These are phyloP conservation scores for Priceomyces medius DNA, from an alignment of 805 yeast genomes.

Conservation along the genomic window DNA sequence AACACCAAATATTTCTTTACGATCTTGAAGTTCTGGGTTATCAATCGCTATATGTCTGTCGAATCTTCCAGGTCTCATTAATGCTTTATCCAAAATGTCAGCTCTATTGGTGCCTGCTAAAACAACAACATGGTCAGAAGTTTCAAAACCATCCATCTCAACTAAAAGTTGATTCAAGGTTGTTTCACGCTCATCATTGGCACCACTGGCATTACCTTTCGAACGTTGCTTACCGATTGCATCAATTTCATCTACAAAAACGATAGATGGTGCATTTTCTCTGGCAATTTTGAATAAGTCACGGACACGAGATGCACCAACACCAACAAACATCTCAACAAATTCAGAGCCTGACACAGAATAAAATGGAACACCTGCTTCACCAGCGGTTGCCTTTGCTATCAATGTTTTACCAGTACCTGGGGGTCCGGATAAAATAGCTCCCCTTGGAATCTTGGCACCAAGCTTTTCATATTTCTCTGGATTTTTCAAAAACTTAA, in stretches of 20 bases:
- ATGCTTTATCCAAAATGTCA: conserved; percentile 88
- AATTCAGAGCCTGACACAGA: conserved; percentile 97
- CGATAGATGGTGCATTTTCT: conserved; percentile 89
- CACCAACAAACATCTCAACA: conserved; percentile 99
- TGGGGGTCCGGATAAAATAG: conserved; percentile 96
- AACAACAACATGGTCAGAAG: conserved; percentile 91
- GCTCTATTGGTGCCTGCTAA: conserved; percentile 97
- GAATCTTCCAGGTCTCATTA: conserved; percentile 96
- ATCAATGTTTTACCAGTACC: conserved; percentile 98
- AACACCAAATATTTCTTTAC: conserved; percentile 88
- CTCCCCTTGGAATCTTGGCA: conserved; percentile 98
- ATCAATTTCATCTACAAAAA: conserved; percentile 98
- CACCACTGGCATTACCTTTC: conserved; percentile 73
- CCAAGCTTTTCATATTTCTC: conserved; percentile 87
- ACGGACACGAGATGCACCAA: conserved; percentile 97
- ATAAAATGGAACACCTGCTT: conserved; percentile 95
- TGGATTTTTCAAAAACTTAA: conserved; percentile 87
- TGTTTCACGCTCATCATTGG: conserved; percentile 95
- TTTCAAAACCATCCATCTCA: conserved; percentile 97
- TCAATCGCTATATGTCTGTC: conserved; percentile 92
- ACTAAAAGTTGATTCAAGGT: conserved; percentile 93
- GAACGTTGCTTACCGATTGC: conserved; percentile 94
- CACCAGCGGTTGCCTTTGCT: conserved; percentile 99
- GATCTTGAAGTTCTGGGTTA: conserved; percentile 91
- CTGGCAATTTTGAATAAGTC: conserved; percentile 91